Evolutionary conservation across 2,329 filamentous ascomycete genomes (phyloP).

Genomic region (Dothiorella sarmentorum): DNA sequence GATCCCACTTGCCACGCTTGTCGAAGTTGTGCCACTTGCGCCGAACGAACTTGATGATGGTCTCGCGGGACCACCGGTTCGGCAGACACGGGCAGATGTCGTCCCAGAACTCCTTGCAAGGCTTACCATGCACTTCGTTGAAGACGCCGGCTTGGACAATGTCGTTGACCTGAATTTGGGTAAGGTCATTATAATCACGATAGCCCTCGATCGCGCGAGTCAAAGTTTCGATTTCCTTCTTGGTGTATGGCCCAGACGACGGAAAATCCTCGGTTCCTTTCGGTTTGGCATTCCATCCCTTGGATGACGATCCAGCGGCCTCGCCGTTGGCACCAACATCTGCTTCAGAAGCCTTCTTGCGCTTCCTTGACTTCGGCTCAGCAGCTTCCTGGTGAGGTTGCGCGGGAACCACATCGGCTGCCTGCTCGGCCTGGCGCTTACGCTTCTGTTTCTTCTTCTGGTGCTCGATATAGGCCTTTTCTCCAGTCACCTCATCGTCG

Average conservation of each 20-base stretch:
- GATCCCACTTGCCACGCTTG: conserved; percentile 57
- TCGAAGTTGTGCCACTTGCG: conserved; percentile 65
- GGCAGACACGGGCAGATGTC: conserved; percentile 32
- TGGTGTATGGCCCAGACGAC: conserved; percentile 21
- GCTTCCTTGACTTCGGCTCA: conserved; percentile 5
- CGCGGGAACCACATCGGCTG: not conserved
- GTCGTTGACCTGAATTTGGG: conserved; percentile 22
- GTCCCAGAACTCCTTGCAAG: conserved; percentile 29
- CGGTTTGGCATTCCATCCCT: not conserved
- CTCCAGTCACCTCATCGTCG: not conserved
- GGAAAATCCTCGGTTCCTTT: conserved; percentile 10
- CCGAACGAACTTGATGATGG: conserved; percentile 48
- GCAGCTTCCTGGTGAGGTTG: not conserved
- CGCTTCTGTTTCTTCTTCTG: conserved; percentile 16
- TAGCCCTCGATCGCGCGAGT: conserved; percentile 23
- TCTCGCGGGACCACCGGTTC: conserved; percentile 29
- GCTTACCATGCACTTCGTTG: conserved; percentile 14
- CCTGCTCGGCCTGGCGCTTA: conserved; percentile 2
- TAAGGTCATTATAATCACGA: conserved; percentile 23
- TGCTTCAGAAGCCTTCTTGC: not conserved
- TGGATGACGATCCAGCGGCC: not conserved
- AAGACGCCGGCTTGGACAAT: conserved; percentile 22
- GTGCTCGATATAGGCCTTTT: conserved; percentile 9
- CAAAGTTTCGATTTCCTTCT: conserved; percentile 22
- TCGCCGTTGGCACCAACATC: not conserved